Base-by-base conservation (phyloP, 257 asterid species). In the Ajuga chamaepitys region DNA sequence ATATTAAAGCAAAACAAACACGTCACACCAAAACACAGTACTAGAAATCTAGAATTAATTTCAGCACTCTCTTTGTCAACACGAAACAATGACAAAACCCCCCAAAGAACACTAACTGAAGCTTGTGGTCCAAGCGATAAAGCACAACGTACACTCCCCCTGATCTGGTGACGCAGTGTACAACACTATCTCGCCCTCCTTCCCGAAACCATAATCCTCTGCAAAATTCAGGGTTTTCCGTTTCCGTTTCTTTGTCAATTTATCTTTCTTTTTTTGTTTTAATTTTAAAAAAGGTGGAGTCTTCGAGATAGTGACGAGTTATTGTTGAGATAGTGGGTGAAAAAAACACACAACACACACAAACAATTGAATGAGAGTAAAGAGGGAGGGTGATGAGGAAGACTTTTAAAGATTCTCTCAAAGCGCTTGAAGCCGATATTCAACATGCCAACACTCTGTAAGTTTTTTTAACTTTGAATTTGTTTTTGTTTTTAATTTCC, bases 341-440 rank as follows among this genome's bases (percentile, higher is more conserved):
- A 6, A 9, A 16, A 13, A 1, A 4, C 20, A 3, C n/a, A 9
- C n/a, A 10, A 5, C 0, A 9, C 4, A 2, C 10, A 50, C 10
- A 21, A 17, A 9, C 28, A 10, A 26, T 67, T 80, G 79, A 46
- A 80, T 79, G 89, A 83, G 84, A 79, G 71, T 21, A 56, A 69
- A 56, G 55, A 55, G 60, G 51, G 71, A 64, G 55, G 67, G 73
- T 64, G 81, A 86, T 82, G 95, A 88, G 66, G 91, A 91, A 86
- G 80, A 75, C 86, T 77, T 86, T 91, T 52, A 91, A 88, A 74
- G 98, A 91, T 81, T 91, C 98, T 66, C 83, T 91, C 53, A 91
- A 91, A 78, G 81, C 95, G 24, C 96, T 91, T 74, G 90, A 91
- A 86, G 95, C 98, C 74, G 96, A 88, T 84, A 88, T 91, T 75